phyloP scores from a whole-genome alignment of 768 basidiomycete genomes.

The Naganishia vishniacii region DNA sequence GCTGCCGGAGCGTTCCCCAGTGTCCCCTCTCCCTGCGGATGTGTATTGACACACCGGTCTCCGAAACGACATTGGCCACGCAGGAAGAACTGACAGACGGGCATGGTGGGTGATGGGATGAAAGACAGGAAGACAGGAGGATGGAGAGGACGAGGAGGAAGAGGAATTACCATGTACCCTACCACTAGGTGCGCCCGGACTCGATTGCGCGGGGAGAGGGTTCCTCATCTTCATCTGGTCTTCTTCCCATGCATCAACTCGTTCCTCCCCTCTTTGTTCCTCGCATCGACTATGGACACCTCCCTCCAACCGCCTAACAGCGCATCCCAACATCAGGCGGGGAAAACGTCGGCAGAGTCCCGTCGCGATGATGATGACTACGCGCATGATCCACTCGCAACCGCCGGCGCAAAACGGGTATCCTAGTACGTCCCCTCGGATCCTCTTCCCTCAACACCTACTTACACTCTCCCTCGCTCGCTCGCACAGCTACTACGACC shows the following conservation, averaged over 20 bases:
- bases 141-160: too few relatives aligned
- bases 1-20: background rate
- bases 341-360: slow-evolving; percentile 3
- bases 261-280: background rate
- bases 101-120: slow-evolving; percentile 8
- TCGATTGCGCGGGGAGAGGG: too few relatives aligned
- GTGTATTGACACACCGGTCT: slow-evolving; percentile 10
- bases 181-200: too few relatives aligned
- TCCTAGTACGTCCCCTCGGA: slow-evolving; percentile 11
- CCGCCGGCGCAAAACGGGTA: slow-evolving; percentile 9
- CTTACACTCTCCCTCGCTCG: too few relatives aligned
- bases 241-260: too few relatives aligned
- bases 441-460: background rate
- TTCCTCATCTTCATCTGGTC: too few relatives aligned
- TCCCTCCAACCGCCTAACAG: background rate
- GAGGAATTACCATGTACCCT: too few relatives aligned
- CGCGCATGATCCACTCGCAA: background rate
- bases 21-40: slow-evolving; percentile 2
- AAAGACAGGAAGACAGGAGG: background rate
- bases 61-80: slow-evolving; percentile 19
- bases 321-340: background rate
- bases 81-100: slow-evolving; percentile 23
- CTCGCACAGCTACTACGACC: slow-evolving; percentile 29
- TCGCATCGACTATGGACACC: background rate
- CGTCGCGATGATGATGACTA: background rate